Percentiles rank a stretch among this genome's conserved stretches.
Conservation (phyloP, 129 eudicot species). For the Cynara cardunculus region DNA sequence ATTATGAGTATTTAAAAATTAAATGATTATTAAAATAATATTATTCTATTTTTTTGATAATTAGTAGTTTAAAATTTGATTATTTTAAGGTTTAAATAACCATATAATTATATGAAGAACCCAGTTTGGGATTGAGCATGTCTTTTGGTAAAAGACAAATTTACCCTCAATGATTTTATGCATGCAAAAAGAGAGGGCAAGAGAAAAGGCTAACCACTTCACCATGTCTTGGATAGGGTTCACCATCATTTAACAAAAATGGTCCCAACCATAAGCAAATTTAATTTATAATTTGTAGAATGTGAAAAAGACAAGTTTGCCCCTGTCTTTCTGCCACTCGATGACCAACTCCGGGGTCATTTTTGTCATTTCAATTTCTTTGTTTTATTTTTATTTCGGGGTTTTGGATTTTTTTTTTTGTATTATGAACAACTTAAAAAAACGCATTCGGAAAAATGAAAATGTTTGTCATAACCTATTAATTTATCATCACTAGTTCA, state of each 20-base stretch:
- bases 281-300: constrained; percentile 8
- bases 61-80: too few relatives aligned
- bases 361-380: constrained; percentile 37
- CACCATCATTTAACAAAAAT: constrained; percentile 2
- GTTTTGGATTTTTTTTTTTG: too few relatives aligned
- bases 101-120: background rate
- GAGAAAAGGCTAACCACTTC: constrained; percentile 10
- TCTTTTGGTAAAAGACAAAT: background rate
- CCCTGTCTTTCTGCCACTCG: constrained; percentile 26
- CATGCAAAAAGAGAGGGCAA: constrained; percentile 1
- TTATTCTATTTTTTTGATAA: background rate
- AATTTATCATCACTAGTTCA: too few relatives aligned
- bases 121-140: background rate
- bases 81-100: background rate
- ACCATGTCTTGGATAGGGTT: constrained; percentile 11
- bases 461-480: too few relatives aligned
- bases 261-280: constrained; percentile 25
- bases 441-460: too few relatives aligned
- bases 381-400: too few relatives aligned
- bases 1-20: background rate
- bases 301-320: constrained; percentile 30
- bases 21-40: background rate
- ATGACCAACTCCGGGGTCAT: constrained; percentile 7
- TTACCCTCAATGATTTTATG: background rate
- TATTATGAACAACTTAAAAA: too few relatives aligned